Conservation (phyloP, 805 yeast genomes). For the Cyberlindnera petersonii region DNA sequence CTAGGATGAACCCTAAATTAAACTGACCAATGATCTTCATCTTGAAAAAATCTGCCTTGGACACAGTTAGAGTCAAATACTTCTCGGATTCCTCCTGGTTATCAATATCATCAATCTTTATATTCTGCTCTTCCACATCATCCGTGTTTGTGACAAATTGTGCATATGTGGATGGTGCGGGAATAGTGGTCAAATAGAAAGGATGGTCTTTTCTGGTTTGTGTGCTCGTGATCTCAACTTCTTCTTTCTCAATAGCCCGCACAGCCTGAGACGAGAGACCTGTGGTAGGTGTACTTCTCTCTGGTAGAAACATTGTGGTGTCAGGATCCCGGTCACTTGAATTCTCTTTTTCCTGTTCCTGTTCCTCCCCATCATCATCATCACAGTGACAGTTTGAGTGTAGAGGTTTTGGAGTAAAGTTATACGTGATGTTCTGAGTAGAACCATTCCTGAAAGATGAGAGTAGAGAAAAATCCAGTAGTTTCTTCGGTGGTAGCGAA, state of each 20-base stretch:
- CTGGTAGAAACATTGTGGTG: background rate
- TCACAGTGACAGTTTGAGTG: slow-evolving; percentile 9
- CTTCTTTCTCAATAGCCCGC: background rate
- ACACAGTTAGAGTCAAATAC: slow-evolving; percentile 54
- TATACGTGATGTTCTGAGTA: background rate
- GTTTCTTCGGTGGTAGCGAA: background rate
- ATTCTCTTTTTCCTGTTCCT: background rate
- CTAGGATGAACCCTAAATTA: slow-evolving; percentile 90
- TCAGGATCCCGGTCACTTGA: background rate
- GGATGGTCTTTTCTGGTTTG: slow-evolving; percentile 16
- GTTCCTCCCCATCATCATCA: background rate
- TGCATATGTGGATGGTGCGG: slow-evolving; percentile 6
- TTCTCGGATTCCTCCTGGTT: slow-evolving; percentile 52
- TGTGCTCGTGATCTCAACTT: slow-evolving; percentile 15
- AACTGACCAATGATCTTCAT: slow-evolving; percentile 92
- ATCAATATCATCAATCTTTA: slow-evolving; percentile 38
- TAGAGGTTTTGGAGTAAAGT: background rate
- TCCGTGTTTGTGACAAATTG: slow-evolving; percentile 2
- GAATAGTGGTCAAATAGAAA: slow-evolving; percentile 10
- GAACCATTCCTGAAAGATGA: slow-evolving; percentile 17
- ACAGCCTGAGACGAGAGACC: too few relatives aligned
- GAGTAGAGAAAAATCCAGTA: slow-evolving; percentile 3
- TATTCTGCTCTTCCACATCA: background rate
- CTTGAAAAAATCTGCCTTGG: slow-evolving; percentile 63
- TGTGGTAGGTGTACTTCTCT: slow-evolving; percentile 10